These are phyloP conservation scores for Daedaleopsis nitida DNA, from an alignment of 768 basidiomycete genomes.

Conservation along the genomic window DNA sequence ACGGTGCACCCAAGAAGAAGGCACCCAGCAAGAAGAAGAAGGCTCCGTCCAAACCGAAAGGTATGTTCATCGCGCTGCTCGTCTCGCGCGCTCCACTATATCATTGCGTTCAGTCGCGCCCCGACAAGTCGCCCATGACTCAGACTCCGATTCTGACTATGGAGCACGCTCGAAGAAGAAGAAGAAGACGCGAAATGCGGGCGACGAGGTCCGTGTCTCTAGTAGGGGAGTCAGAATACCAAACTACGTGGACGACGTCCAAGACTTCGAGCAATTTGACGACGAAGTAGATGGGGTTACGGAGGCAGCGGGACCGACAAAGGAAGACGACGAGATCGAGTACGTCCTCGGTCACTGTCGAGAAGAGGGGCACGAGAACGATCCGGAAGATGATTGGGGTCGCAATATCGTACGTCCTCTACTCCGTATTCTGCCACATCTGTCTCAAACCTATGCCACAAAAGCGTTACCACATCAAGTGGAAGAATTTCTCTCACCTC, in stretches of 20 bases:
- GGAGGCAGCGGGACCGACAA: constrained; percentile 35
- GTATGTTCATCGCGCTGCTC: constrained; percentile 37
- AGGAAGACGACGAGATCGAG: constrained; percentile 84
- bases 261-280: constrained; percentile 77
- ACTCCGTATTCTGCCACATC: neutral
- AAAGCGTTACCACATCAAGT: constrained; percentile 98
- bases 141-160: constrained; percentile 87
- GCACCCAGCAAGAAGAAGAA: constrained; percentile 71
- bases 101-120: constrained; percentile 39
- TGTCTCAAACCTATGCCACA: neutral
- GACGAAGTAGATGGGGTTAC: constrained; percentile 61
- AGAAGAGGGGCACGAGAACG: constrained; percentile 77
- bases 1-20: constrained; percentile 67
- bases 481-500: constrained; percentile 97
- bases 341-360: constrained; percentile 84
- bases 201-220: constrained; percentile 77
- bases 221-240: constrained; percentile 77
- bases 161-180: constrained; percentile 87
- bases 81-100: constrained; percentile 17
- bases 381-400: constrained; percentile 81
- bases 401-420: constrained; percentile 70
- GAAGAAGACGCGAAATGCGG: constrained; percentile 58
- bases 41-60: constrained; percentile 58
- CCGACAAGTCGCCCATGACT: constrained; percentile 53
- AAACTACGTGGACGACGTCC: constrained; percentile 74